These are phyloP conservation scores for Neurospora cerealis DNA, from an alignment of 495 filamentous ascomycete genomes.

Conservation along the genomic window DNA sequence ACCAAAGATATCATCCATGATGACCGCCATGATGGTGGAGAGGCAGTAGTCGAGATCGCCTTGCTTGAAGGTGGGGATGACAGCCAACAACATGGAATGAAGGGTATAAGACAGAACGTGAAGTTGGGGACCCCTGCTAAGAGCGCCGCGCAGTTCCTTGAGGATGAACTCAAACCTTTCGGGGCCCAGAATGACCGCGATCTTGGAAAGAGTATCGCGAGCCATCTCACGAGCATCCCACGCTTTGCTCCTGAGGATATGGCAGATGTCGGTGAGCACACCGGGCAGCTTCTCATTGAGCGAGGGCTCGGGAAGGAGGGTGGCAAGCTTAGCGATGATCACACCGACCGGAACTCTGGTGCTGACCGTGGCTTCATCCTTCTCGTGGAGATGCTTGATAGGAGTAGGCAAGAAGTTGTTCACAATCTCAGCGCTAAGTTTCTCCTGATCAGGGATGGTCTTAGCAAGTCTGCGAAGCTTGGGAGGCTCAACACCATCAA, in stretches of 20 bases:
- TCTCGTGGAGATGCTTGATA: slow-evolving; percentile 75
- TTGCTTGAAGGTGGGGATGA: slow-evolving; percentile 61
- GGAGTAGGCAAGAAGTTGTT: slow-evolving; percentile 68
- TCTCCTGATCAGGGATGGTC: slow-evolving; percentile 58
- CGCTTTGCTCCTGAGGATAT: slow-evolving; percentile 80
- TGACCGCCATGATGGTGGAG: slow-evolving; percentile 60
- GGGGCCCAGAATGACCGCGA: slow-evolving; percentile 68
- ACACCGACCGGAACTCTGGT: slow-evolving; percentile 81
- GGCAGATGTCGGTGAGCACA: slow-evolving; percentile 82
- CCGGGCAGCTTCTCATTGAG: slow-evolving; percentile 64
- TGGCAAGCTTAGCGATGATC: slow-evolving; percentile 74
- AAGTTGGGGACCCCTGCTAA: slow-evolving; percentile 79
- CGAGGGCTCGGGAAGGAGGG: slow-evolving; percentile 61
- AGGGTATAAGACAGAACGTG: slow-evolving; percentile 93
- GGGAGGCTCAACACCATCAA: slow-evolving; percentile 22
- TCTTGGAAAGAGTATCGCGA: slow-evolving; percentile 74
- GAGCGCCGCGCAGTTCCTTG: slow-evolving; percentile 75
- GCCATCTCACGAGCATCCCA: slow-evolving; percentile 86
- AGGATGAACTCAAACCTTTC: slow-evolving; percentile 83
- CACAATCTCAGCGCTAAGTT: slow-evolving; percentile 63
- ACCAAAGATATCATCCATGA: slow-evolving; percentile 98
- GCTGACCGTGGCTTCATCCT: slow-evolving; percentile 87
- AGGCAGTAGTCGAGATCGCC: slow-evolving; percentile 89
- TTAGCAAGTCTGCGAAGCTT: slow-evolving; percentile 39
- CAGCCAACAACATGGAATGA: slow-evolving; percentile 76